Evolutionary conservation across 1,284 basidiomycete species (phyloP).

Genomic region (Pterulicium gracile): DNA sequence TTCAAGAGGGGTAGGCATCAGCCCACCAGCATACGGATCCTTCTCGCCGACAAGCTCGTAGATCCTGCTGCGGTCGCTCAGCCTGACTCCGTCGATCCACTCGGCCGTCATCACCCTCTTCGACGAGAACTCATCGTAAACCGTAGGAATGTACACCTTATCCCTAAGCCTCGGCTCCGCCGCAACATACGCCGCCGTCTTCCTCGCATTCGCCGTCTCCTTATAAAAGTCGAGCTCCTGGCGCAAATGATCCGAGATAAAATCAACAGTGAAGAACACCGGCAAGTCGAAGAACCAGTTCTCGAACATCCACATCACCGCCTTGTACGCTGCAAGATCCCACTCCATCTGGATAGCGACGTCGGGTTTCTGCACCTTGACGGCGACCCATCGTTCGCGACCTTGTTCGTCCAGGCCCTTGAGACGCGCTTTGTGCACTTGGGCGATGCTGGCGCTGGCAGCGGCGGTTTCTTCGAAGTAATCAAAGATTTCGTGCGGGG

Average conservation of each 20-base stretch:
- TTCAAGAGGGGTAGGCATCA: constrained; percentile 9
- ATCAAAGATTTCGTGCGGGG: constrained; percentile 53
- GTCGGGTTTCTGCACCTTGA: constrained; percentile 87
- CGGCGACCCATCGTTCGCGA: constrained; percentile 62
- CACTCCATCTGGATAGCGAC: constrained; percentile 79
- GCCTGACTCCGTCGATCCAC: constrained; percentile 74
- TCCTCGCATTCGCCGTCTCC: constrained; percentile 60
- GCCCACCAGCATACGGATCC: constrained; percentile 9
- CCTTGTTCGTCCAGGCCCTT: constrained; percentile 29
- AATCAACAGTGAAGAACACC: constrained; percentile 68
- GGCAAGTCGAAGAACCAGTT: constrained; percentile 69
- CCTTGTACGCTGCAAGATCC: constrained; percentile 58
- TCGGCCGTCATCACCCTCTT: constrained; percentile 78
- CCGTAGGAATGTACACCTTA: constrained; percentile 71
- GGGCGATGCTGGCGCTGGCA: constrained; percentile 83
- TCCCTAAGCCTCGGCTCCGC: constrained; percentile 56
- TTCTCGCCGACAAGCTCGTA: constrained; percentile 45
- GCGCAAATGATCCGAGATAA: constrained; percentile 72
- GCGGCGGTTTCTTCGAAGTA: constrained; percentile 64
- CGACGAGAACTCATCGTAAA: constrained; percentile 66
- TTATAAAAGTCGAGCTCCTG: constrained; percentile 72
- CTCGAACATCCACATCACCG: constrained; percentile 69
- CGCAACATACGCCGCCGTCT: constrained; percentile 47
- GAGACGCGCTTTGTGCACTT: constrained; percentile 75
- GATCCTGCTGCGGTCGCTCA: constrained; percentile 59